These are phyloP conservation scores for Plantago major DNA, from an alignment of 257 asterid genomes.

Conservation along the genomic window DNA sequence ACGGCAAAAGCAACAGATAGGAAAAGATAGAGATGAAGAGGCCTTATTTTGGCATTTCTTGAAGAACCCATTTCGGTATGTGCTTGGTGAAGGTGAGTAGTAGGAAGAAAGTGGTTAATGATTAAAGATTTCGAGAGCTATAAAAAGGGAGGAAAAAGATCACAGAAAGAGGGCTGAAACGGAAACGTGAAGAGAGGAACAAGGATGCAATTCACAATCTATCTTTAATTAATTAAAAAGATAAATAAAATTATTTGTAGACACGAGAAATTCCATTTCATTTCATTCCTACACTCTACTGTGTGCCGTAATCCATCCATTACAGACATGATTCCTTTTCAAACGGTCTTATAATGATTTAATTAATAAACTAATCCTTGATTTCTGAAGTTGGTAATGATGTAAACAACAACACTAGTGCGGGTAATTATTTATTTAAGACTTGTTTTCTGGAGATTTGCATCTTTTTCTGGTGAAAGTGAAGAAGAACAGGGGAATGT, in stretches of 20 bases:
- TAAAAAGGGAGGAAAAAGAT: conserved; percentile 21
- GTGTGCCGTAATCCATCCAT: conserved; percentile 33
- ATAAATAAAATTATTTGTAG: conserved; percentile 29
- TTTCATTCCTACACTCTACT: too few relatives aligned
- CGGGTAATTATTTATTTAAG: not conserved
- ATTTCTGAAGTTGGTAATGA: conserved; percentile 2
- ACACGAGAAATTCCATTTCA: conserved; percentile 43
- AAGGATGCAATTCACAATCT: not conserved
- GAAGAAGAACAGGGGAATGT: conserved; percentile 35
- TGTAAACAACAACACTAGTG: not conserved
- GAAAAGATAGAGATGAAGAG: conserved; percentile 30
- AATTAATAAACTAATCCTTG: not conserved
- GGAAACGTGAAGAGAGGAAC: conserved; percentile 32
- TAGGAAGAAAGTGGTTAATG: conserved; percentile 9
- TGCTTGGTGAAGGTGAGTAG: conserved; percentile 15
- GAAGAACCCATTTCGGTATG: conserved; percentile 44
- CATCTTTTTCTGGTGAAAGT: conserved; percentile 29
- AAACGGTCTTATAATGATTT: not conserved
- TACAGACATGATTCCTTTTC: conserved; percentile 28
- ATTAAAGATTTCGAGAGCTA: conserved; percentile 13
- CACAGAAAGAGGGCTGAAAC: too few relatives aligned
- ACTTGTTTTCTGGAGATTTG: conserved; percentile 20
- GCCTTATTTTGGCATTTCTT: conserved; percentile 22
- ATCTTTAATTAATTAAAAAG: conserved; percentile 24
- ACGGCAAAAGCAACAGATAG: conserved; percentile 38